These are phyloP conservation scores for Perkinsus olseni DNA, from an alignment of 169 alveolate genomes.

Conservation along the genomic window DNA sequence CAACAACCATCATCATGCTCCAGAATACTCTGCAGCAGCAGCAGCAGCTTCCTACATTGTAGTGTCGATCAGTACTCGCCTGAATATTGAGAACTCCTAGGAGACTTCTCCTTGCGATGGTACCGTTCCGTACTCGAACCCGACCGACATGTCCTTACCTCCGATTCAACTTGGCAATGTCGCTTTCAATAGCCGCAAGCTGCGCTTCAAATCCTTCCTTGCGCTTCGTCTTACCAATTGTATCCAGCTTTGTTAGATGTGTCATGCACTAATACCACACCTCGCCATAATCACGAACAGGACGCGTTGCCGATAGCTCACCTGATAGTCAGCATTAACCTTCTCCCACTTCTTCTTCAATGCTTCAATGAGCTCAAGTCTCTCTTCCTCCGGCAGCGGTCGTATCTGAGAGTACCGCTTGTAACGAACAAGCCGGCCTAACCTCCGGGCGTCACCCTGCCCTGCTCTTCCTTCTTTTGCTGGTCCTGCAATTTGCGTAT, in stretches of 20 bases:
- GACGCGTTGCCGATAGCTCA: not conserved
- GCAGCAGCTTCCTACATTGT: too few species aligned
- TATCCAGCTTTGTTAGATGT: slow-evolving; percentile 61
- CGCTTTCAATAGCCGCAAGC: slow-evolving; percentile 61
- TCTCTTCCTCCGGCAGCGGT: slow-evolving; percentile 46
- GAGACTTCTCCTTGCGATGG: too few species aligned
- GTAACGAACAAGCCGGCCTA: not conserved
- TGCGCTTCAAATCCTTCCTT: slow-evolving; percentile 64
- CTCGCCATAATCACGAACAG: not conserved
- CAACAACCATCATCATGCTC: too few species aligned
- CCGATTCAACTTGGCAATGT: slow-evolving; percentile 56
- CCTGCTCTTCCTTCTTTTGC: too few species aligned
- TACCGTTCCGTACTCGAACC: too few species aligned
- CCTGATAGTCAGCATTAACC: slow-evolving; percentile 56
- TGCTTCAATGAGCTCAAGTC: slow-evolving; percentile 59
- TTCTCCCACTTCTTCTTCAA: slow-evolving; percentile 73
- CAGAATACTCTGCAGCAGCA: too few species aligned
- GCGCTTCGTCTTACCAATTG: slow-evolving; percentile 61
- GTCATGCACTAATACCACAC: slow-evolving; percentile 37
- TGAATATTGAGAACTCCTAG: too few species aligned
- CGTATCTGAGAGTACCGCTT: not conserved
- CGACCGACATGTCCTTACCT: slow-evolving; percentile 31
- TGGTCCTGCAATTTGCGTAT: too few species aligned
- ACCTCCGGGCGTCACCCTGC: too few species aligned
- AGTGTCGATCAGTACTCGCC: too few species aligned